Evolutionary conservation across 2,329 filamentous ascomycete species (phyloP), one percentile per base, ranked within the genome.

Genomic region (Aciculosporium take): DNA sequence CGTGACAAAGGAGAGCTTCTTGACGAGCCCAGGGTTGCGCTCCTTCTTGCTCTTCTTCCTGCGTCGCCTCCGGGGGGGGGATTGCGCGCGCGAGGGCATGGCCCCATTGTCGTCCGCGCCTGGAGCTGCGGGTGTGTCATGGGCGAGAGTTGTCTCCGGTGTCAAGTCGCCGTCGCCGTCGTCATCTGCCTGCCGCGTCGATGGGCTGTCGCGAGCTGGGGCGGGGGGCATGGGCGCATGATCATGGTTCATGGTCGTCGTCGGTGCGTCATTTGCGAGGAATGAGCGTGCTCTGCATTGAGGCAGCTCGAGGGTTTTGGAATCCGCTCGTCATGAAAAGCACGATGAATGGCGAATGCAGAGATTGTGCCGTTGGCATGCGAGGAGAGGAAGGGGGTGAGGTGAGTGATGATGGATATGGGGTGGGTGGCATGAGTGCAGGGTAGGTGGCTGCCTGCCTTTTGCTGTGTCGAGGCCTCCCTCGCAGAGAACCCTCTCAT

Each of bases 1-100:
- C 31, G 67, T 72, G 50, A 79, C 60, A 53, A 80, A 77, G 47
- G 73, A 61, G 42, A 75, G 62, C 64, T 79, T 79, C 58, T 71
- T 77, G 43, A 61, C 58, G 51, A 74, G 58, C 48, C 69, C 57
- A 39, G 62, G 59, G 40, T 63, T 57, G 40, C 57, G 56, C 44
- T 56, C 60, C 51, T 56, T 62, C 41, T 52, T 57, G 35, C 45
- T 57, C 49, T 56, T 63, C 48, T 56, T 60, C 51, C 53, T 61
- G 45, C 56, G 56, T 32, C 56, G 58, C 39, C 56, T 56, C 39
- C 60, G 55, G 40, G 57, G 56, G 21, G 42, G 46, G 24, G 48
- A 49, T 31, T 46, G 48, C 23, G 53, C 52, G 31, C 51, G 52
- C 38, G 49, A 42, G 32, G 42, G 40, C 29, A 42, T 43, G 7